Evolutionary conservation across 2,329 filamentous ascomycete genomes (phyloP), one percentile per base, ranked within the genome.

Genomic region (Beauveria brongniartii): DNA sequence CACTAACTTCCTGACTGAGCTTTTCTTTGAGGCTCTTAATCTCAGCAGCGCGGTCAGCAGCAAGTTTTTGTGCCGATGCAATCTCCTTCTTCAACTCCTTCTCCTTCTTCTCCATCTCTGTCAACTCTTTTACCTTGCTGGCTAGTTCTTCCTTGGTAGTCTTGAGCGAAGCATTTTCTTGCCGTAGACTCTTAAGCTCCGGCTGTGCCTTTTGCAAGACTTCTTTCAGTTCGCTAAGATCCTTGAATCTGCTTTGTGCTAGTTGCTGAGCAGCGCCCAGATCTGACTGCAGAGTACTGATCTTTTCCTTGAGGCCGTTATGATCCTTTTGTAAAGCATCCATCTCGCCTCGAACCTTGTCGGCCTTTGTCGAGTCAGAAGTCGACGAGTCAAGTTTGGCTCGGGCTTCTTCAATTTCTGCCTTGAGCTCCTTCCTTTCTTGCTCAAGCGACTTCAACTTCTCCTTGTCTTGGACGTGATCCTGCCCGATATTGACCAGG

Each of bases 201-300:
- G 91, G 89, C 69, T 97, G 92, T 0, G 89, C 83, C 71, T 94
- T 95, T 65, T 92, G 87, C 34, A 97, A 74, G 2, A 92, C 80
- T 63, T 93, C 89, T 22, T 88, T 83, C 51, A 96, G 77, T 30
- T 96, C 90, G 0, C 87, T 87, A 1, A 97, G 77, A 63, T 97
- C 92, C 72, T 92, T 96, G 78, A 92, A 97, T 34, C 94, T 83
- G 18, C 84, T 88, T 63, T 95, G 88, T 0, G 94, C 91, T 14
- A 97, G 82, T 73, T 95, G 86, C 71, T 97, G 87, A 0, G 92
- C 89, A 2, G 92, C 92, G 2, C 86, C 88, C 3, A 97, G 81
- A 69, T 99, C 93, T 0, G 88, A 90, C 69, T 96, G 87, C 20
- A 97, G 73, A 0, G 83, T 82, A 2, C 84, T 78, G 0, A 87